phyloP scores from a whole-genome alignment of 2,329 filamentous ascomycete genomes.

The Aphanocladium album region DNA sequence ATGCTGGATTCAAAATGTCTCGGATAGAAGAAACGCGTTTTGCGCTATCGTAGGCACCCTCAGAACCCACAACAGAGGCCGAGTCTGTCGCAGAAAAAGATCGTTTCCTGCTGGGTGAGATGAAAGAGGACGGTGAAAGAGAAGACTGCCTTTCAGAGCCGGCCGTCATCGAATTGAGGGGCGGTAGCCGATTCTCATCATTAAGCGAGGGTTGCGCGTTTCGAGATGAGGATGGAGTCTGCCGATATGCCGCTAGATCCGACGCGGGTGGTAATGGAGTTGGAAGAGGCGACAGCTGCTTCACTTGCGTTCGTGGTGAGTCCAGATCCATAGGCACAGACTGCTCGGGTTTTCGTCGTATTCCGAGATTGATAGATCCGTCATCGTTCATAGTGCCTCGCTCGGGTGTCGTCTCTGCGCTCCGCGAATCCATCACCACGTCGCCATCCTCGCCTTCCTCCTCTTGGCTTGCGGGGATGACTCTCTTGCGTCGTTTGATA shows the following conservation, averaged over 20 bases:
- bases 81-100: slow-evolving; percentile 60
- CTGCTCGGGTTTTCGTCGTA: slow-evolving; percentile 44
- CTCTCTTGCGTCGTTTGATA: slow-evolving; percentile 91
- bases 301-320: slow-evolving; percentile 37
- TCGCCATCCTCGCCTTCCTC: slow-evolving; percentile 45
- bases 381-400: slow-evolving; percentile 57
- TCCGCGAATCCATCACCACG: slow-evolving; percentile 37
- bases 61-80: slow-evolving; percentile 35
- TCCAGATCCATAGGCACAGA: slow-evolving; percentile 44
- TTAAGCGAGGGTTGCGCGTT: slow-evolving; percentile 37
- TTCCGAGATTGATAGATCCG: slow-evolving; percentile 59
- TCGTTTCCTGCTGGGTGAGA: slow-evolving; percentile 58
- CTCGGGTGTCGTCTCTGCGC: slow-evolving; percentile 36
- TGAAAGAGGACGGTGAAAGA: slow-evolving; percentile 55
- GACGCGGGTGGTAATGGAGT: slow-evolving; percentile 33
- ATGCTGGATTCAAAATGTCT: slow-evolving; percentile 63
- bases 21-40: slow-evolving; percentile 70
- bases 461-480: slow-evolving; percentile 70
- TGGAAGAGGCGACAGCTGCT: slow-evolving; percentile 39
- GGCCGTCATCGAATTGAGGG: slow-evolving; percentile 43
- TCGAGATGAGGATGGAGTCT: slow-evolving; percentile 35
- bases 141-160: slow-evolving; percentile 50
- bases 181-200: slow-evolving; percentile 56
- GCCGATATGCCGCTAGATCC: slow-evolving; percentile 49
- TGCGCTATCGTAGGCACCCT: slow-evolving; percentile 41